These are phyloP conservation scores for Capsella rubella DNA, from an alignment of 441 rosid species.

Conservation along the genomic window DNA sequence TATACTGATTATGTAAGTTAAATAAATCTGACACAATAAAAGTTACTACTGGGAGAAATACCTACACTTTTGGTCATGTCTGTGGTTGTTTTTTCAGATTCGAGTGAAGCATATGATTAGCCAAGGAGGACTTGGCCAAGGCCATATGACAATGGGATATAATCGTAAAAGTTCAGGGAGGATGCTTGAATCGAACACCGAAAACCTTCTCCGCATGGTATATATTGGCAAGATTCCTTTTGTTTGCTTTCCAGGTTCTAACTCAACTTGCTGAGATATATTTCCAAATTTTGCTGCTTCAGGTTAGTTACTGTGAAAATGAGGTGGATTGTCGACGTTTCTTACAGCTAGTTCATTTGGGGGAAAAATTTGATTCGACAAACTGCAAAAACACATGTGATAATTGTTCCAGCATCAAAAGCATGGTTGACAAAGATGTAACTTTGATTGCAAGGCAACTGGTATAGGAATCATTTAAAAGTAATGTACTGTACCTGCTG, in stretches of 20 bases:
- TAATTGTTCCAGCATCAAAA: conserved; percentile 71
- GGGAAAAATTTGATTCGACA: conserved; percentile 76
- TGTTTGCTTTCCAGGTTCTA: conserved; percentile 19
- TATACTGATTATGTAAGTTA: conserved; percentile 91
- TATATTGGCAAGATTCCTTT: conserved; percentile 17
- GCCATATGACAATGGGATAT: conserved; percentile 62
- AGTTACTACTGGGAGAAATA: background rate
- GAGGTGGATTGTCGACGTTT: conserved; percentile 95
- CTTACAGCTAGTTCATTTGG: conserved; percentile 89
- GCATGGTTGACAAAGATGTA: conserved; percentile 80
- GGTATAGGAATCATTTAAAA: conserved; percentile 54
- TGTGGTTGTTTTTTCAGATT: conserved; percentile 58
- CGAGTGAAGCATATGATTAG: conserved; percentile 92
- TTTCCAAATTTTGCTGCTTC: conserved; percentile 48
- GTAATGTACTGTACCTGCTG: conserved; percentile 19
- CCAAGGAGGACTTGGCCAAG: conserved; percentile 83
- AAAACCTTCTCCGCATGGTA: conserved; percentile 94
- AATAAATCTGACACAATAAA: conserved; percentile 19
- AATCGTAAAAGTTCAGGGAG: conserved; percentile 68
- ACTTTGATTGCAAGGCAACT: conserved; percentile 80
- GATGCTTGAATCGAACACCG: conserved; percentile 83
- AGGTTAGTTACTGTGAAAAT: conserved; percentile 97
- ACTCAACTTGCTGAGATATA: conserved; percentile 27
- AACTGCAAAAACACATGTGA: conserved; percentile 91
- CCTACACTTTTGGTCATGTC: conserved; percentile 21